Evolutionary conservation across 2,329 filamentous ascomycete genomes (phyloP), one percentile per base, ranked within the genome.

Genomic region (Fusarium guadeloupense): DNA sequence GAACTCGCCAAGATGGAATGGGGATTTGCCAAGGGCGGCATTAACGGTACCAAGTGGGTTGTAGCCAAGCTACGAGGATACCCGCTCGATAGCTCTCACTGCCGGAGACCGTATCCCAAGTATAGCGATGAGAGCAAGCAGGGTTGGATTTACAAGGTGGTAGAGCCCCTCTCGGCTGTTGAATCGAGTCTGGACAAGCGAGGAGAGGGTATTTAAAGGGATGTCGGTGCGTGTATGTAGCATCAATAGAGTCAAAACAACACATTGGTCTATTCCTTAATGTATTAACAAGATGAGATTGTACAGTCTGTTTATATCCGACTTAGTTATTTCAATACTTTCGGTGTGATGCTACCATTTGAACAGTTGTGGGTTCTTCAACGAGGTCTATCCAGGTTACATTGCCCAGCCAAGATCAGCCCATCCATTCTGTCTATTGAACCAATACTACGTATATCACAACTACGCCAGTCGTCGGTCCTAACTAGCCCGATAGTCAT

Each of bases 11-110:
- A 79, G 65, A 77, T 79, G 53, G 84, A 86, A 74, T 83, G 80
- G 78, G 84, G 81, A 1, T 84, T 87, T 47, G 82, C 74, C 23
- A 84, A 84, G 69, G 81, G 81, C 4, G 83, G 83, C n/a, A 84
- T 87, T 69, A 85, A 85, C 64, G 83, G 84, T 9, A 86, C 81
- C 8, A 86, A 86, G 70, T 86, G 81, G 78, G 78, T 85, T n/a
- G 83, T 85, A 30, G 81, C 80, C 31, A 80, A 84, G 67, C 70
- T 81, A 21, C 74, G 74, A 16, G 83, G 81, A n/a, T 86, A 86
- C 64, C 78, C 82, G 2, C 69, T 78, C 26, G 73, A 75, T 14
- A 84, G 78, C 67, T 77, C 77, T 45, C 79, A 85, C 67, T 86
- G 82, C 69, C 75, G 84, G 39, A 72, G 80, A 44, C 83, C 84